Evolutionary conservation across 768 basidiomycete genomes (phyloP), one percentile per base, ranked within the genome.

Genomic region (Xerocomellus amylosporus): DNA sequence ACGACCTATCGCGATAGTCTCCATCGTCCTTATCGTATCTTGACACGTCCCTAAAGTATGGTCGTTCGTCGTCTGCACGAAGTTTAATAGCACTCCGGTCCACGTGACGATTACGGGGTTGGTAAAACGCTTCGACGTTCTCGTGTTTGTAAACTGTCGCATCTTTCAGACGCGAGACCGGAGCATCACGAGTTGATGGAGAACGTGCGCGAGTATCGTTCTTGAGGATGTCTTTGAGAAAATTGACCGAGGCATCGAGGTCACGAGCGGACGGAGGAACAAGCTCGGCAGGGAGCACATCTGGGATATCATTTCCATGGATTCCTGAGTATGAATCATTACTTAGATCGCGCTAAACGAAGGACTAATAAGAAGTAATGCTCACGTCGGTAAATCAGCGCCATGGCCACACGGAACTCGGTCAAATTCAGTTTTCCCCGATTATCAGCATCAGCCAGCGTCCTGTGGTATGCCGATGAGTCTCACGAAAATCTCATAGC

Each of bases 351-450:
- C 7, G 12, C 37, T 5, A 22, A n/a, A 46, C 22, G 19, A 33
- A 39, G 30, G 43, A 44, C 33, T 49, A 17, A 50, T 53, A 20
- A 52, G 26, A 48, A 26, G 20, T 2, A 43, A 46, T 57, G 82
- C 90, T 62, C 74, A 98, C 96, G 81, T 66, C 97, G 86, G 73
- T 94, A 98, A 65, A 99, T 98, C 51, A 98, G 77, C 49, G 91
- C 93, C 96, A 99, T 99, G 0, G 97, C 97, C 54, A 98, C 90
- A 68, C 98, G 93, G 69, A 99, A 99, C 69, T 98, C 97, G 14
- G 91, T 88, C 26, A 96, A 76, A 62, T 97, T 98, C 45, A 98
- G 82, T 71, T 94, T 97, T 22, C 97, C 97, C 22, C 93, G 86
- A 72, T 98, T 93, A 56, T 95, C 89, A 37, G 83, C 80, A 71